Percentiles rank a stretch among this genome's conserved stretches.
Conservation (phyloP, 2,329 filamentous ascomycete genomes). For the Botrytis elliptica region DNA sequence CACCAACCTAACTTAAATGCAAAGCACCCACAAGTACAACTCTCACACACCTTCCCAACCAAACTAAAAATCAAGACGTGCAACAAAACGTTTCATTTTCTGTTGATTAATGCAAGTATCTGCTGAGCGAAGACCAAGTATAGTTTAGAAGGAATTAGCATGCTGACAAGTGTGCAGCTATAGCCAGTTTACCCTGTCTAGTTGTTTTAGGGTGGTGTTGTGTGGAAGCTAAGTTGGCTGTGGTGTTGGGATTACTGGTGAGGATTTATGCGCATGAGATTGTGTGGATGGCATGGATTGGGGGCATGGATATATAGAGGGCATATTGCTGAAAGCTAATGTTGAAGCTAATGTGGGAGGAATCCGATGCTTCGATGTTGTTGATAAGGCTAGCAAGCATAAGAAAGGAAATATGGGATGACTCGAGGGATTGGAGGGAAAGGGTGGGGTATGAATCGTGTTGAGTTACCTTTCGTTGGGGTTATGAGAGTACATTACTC, state of each 20-base stretch:
- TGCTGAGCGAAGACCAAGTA: not conserved
- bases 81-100: slow-evolving; percentile 16
- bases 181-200: slow-evolving; percentile 1
- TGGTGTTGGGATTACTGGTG: not conserved
- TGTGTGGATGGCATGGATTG: slow-evolving; percentile 5
- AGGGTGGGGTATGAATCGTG: not conserved
- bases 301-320: not conserved
- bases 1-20: not conserved
- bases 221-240: not conserved
- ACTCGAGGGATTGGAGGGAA: not conserved
- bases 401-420: not conserved
- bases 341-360: not conserved
- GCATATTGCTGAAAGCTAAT: not conserved
- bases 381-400: not conserved
- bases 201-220: slow-evolving; percentile 1
- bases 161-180: slow-evolving; percentile 4
- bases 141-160: not conserved
- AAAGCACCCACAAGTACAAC: slow-evolving; percentile 13
- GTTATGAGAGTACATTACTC: not conserved
- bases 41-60: not conserved
- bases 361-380: not conserved
- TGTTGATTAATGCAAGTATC: not conserved
- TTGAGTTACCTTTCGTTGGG: not conserved
- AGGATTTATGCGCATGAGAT: not conserved
- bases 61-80: slow-evolving; percentile 20